These are phyloP conservation scores for Diaporthe aspalathi DNA, from an alignment of 2,329 filamentous ascomycete genomes.

Conservation along the genomic window DNA sequence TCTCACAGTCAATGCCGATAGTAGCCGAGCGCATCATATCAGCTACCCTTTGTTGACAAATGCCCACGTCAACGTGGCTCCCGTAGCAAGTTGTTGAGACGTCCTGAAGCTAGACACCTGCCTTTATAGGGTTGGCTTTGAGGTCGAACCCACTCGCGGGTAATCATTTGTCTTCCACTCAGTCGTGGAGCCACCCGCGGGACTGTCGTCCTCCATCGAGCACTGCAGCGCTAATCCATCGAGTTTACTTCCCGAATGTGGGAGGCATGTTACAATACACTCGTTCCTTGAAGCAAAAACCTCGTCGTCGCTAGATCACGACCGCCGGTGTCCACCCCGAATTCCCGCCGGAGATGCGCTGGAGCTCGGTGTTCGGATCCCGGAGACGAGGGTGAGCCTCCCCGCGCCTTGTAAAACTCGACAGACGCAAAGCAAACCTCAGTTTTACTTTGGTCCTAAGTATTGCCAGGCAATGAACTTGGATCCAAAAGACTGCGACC, in stretches of 20 bases:
- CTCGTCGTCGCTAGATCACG: neutral
- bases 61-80: neutral
- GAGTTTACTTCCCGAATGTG: neutral
- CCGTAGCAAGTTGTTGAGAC: neutral
- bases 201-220: neutral
- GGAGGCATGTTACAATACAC: neutral
- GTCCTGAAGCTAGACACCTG: neutral
- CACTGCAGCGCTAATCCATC: neutral
- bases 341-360: neutral
- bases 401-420: neutral
- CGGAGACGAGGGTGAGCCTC: neutral
- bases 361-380: neutral
- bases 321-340: neutral
- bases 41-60: neutral
- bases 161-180: no score
- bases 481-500: neutral
- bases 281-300: neutral
- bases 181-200: neutral
- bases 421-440: neutral
- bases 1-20: slow-evolving; percentile 1
- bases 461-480: no score
- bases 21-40: neutral
- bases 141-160: neutral
- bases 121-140: neutral
- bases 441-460: no score